Conservation (phyloP, 345 rosid species). For the Mallotus nudiflorus region DNA sequence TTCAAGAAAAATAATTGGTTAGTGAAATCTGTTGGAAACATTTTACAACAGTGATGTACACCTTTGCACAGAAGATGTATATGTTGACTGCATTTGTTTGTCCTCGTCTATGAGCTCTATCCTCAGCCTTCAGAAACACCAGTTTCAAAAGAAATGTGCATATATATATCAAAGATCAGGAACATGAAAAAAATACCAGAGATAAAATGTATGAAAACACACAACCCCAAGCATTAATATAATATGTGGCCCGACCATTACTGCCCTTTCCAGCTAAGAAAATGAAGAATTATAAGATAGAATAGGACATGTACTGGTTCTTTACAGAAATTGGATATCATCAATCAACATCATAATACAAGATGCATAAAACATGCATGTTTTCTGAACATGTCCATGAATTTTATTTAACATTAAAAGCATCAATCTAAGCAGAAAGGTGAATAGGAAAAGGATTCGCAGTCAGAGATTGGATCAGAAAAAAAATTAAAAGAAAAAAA, state of each 20-base stretch:
- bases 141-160: constrained; percentile 16
- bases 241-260: not conserved
- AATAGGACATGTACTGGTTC: not conserved
- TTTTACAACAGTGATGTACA: constrained; percentile 23
- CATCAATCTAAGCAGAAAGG: not conserved
- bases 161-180: not conserved
- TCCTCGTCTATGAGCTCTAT: constrained; percentile 93
- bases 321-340: not conserved
- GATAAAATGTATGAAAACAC: not conserved
- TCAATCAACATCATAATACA: not conserved
- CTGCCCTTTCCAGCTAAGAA: too few species aligned
- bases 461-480: not conserved
- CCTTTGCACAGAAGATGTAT: constrained; percentile 90
- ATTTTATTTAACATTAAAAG: not conserved
- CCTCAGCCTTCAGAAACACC: constrained; percentile 71
- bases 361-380: not conserved
- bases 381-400: not conserved
- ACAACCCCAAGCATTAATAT: not conserved
- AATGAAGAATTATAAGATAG: not conserved
- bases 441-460: not conserved
- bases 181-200: not conserved
- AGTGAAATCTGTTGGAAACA: constrained; percentile 7
- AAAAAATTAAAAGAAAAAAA: not conserved
- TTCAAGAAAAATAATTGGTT: constrained; percentile 10
- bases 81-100: constrained; percentile 82